Conservation (phyloP, 805 yeast genomes). For the Saturnispora zaruensis region DNA sequence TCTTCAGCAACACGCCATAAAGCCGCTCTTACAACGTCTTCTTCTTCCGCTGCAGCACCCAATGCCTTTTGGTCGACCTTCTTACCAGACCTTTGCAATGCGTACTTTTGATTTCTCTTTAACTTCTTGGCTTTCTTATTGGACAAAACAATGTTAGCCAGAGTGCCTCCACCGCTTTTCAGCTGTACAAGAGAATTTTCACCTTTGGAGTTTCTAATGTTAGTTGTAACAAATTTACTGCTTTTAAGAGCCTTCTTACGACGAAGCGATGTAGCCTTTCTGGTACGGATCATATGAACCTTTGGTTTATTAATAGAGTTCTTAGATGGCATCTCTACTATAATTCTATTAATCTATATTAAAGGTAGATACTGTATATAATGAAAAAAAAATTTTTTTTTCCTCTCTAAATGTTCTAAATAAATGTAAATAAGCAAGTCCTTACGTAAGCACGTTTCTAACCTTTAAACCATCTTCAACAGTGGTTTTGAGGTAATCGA, state of each 20-base stretch:
- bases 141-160: slow-evolving; percentile 56
- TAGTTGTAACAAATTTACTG: slow-evolving; percentile 7
- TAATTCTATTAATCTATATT: background rate
- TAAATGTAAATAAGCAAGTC: background rate
- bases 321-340: slow-evolving; percentile 58
- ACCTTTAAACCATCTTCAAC: slow-evolving; percentile 43
- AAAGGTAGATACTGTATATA: background rate
- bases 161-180: slow-evolving; percentile 27
- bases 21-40: slow-evolving; percentile 42
- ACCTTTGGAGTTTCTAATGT: slow-evolving; percentile 9
- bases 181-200: slow-evolving; percentile 36
- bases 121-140: slow-evolving; percentile 73
- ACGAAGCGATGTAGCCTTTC: slow-evolving; percentile 42
- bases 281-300: slow-evolving; percentile 43
- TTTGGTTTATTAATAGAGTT: slow-evolving; percentile 79
- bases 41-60: slow-evolving; percentile 40
- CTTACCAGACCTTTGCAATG: slow-evolving; percentile 37
- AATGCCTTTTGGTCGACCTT: slow-evolving; percentile 34
- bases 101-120: slow-evolving; percentile 70
- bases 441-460: slow-evolving; percentile 1
- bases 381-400: background rate
- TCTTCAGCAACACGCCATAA: slow-evolving; percentile 68
- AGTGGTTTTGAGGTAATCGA: slow-evolving; percentile 53
- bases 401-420: background rate
- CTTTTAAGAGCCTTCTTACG: slow-evolving; percentile 25